Evolutionary conservation across 495 filamentous ascomycete genomes (phyloP).

Genomic region (Aspergillus steynii): DNA sequence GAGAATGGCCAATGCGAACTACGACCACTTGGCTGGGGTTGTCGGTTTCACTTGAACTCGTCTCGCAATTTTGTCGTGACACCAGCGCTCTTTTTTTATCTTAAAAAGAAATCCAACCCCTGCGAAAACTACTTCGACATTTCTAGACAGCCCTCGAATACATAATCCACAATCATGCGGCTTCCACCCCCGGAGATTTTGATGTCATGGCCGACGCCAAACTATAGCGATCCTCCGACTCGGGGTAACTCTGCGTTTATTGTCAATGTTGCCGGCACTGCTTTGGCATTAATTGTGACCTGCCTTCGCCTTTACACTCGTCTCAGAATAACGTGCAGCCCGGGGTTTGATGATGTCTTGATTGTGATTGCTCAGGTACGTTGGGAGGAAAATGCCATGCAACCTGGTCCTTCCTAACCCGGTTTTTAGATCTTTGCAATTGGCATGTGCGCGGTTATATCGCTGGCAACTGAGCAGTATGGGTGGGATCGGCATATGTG

Average conservation of each 20-base stretch:
- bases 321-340: slow-evolving; percentile 41
- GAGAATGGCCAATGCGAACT: slow-evolving; percentile 12
- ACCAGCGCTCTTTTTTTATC: not conserved
- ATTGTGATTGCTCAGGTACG: slow-evolving; percentile 42
- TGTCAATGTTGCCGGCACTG: slow-evolving; percentile 40
- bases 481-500: slow-evolving; percentile 59
- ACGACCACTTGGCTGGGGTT: slow-evolving; percentile 8
- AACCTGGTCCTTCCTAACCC: not conserved
- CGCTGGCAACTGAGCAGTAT: slow-evolving; percentile 42
- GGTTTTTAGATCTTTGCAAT: slow-evolving; percentile 26
- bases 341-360: slow-evolving; percentile 50
- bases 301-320: slow-evolving; percentile 51
- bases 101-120: not conserved
- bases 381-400: not conserved
- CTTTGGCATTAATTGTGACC: slow-evolving; percentile 42
- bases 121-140: not conserved
- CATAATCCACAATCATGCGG: slow-evolving; percentile 27
- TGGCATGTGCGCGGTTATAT: slow-evolving; percentile 45
- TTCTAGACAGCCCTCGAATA: not conserved
- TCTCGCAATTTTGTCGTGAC: not conserved
- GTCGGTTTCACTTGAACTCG: slow-evolving; percentile 12
- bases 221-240: slow-evolving; percentile 53
- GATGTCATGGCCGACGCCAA: slow-evolving; percentile 54
- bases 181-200: slow-evolving; percentile 46
- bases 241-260: slow-evolving; percentile 47